Base-by-base conservation (phyloP, 2,329 filamentous ascomycete species). In the Trichothecium roseum region DNA sequence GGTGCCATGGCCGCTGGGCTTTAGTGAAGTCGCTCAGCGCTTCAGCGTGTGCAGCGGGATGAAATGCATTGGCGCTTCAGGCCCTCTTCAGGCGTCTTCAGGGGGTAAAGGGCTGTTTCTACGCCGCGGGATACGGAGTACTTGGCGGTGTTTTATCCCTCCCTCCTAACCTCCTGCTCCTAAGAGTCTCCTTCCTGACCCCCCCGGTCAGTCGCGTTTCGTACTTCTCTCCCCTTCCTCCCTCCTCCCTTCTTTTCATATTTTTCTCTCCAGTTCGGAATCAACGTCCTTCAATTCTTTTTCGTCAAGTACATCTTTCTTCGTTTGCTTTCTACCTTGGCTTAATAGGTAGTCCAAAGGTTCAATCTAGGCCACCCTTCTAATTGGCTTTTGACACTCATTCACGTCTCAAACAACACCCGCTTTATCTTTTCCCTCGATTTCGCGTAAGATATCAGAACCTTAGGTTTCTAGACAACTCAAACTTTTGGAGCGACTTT, bases 251-350 rank as follows among this genome's bases (percentile, higher is more conserved):
- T 36, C 18, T 37, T 22, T 37, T 35, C 29, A 13, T 32, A 28
- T 16, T 37, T 18, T 29, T 29, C 28, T 36, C 15, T 13, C 15
- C 5, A 37, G 39, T 38, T 31, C 30, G 35, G 34, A 34, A 28
- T 40, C 40, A 32, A 37, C 34, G 35, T 36, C 35, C 36, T 41
- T 20, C 35, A 18, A 26, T 29, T 36, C 26, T 37, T 32, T 37
- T 32, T 30, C 36, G 32, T 40, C 32, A 37, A 29, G 33, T 29
- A 24, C 15, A 28, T 32, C 22, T 35, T 30, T 38, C 20, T 20
- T 40, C 30, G 22, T 38, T 37, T 32, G 18, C 31, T 31, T 34
- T 35, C 37, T 38, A 38, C 37, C 37, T 24, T 10, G 37, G 37
- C 37, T 38, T 22, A 24, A 38, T 32, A 14, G 37, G 37, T 38